Evolutionary conservation across 257 asterid genomes (phyloP).

Genomic region (Anisodus acutangulus): DNA sequence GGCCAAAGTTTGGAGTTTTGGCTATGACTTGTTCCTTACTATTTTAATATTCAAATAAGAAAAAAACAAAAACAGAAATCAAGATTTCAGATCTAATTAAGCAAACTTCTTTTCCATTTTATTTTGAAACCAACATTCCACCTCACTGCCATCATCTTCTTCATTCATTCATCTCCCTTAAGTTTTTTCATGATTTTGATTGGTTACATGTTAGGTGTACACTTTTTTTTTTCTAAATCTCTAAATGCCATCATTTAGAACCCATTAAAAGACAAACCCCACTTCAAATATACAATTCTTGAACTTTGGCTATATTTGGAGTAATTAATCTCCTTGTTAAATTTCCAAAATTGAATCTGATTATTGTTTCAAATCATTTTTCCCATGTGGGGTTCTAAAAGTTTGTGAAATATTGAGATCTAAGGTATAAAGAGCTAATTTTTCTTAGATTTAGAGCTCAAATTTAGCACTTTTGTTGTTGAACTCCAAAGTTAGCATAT

Average conservation of each 20-base stretch:
- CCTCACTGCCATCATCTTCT: constrained; percentile 43
- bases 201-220: constrained; percentile 37
- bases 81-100: constrained; percentile 49
- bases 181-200: background rate
- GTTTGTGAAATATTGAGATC: constrained; percentile 45
- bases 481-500: constrained; percentile 21
- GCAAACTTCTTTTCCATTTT: constrained; percentile 20
- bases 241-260: constrained; percentile 3
- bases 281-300: constrained; percentile 29
- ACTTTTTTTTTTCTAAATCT: background rate
- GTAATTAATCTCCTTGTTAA: constrained; percentile 29
- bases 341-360: constrained; percentile 57
- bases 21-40: constrained; percentile 34
- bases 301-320: constrained; percentile 46
- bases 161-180: background rate
- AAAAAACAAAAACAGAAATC: constrained; percentile 36
- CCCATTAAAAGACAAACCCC: constrained; percentile 19
- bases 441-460: constrained; percentile 32
- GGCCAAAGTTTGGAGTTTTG: constrained; percentile 35
- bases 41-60: constrained; percentile 8
- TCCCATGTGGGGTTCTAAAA: constrained; percentile 37
- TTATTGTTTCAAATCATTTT: constrained; percentile 45
- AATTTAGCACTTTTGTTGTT: constrained; percentile 28
- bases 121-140: constrained; percentile 61
- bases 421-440: constrained; percentile 32